phyloP scores from a whole-genome alignment of 2,329 filamentous ascomycete genomes.

The Tothia fuscella region DNA sequence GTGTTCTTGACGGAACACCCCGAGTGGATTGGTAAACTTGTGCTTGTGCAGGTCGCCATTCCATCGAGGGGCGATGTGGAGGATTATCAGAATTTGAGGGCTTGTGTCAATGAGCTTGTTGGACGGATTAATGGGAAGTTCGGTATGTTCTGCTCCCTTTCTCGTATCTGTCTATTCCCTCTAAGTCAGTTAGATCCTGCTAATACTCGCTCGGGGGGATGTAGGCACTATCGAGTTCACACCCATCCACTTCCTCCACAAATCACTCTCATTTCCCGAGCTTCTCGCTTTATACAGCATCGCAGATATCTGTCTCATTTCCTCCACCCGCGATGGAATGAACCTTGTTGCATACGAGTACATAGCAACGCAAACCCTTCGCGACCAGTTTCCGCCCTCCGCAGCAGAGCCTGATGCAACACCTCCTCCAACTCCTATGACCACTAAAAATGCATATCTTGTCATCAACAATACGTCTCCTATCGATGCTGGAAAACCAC shows the following conservation, averaged over 20 bases:
- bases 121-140: constrained; percentile 96
- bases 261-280: constrained; percentile 89
- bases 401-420: too few species aligned
- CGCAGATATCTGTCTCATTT: constrained; percentile 84
- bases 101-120: constrained; percentile 92
- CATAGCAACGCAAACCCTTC: constrained; percentile 82
- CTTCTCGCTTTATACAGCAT: constrained; percentile 87
- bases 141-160: constrained; percentile 32
- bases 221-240: constrained; percentile 91
- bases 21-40: constrained; percentile 95
- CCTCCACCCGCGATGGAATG: constrained; percentile 96
- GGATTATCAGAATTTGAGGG: constrained; percentile 91
- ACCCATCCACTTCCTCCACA: constrained; percentile 97
- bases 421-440: too few species aligned
- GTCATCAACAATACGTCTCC: too few species aligned
- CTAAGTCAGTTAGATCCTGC: background rate
- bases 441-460: too few species aligned
- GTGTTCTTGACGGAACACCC: constrained; percentile 95
- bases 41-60: constrained; percentile 90
- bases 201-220: too few species aligned
- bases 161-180: background rate
- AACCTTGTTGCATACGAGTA: constrained; percentile 98
- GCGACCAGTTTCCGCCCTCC: too few species aligned
- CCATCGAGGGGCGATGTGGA: constrained; percentile 92
- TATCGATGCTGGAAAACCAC: too few species aligned